phyloP scores from a whole-genome alignment of 257 asterid species.

The Sherardia arvensis region DNA sequence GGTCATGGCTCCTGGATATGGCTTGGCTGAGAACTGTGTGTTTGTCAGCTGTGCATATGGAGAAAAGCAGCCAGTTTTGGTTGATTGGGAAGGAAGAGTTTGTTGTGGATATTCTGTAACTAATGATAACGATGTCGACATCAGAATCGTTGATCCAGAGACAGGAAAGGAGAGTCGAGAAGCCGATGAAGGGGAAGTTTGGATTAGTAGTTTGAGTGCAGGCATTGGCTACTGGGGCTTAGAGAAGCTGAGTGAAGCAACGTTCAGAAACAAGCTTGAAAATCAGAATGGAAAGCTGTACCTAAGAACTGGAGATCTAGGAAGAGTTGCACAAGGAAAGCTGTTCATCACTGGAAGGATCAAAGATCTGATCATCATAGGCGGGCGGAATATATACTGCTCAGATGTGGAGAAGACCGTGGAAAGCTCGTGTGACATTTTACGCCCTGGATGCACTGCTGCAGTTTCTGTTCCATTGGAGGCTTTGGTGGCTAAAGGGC shows the following conservation, averaged over 20 bases:
- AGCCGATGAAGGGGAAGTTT: conserved; percentile 53
- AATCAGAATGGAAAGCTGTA: conserved; percentile 26
- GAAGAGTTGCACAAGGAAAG: conserved; percentile 42
- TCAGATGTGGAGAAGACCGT: conserved; percentile 61
- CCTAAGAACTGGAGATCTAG: conserved; percentile 55
- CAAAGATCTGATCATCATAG: conserved; percentile 53
- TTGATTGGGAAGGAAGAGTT: conserved; percentile 61
- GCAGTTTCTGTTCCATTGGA: conserved; percentile 54
- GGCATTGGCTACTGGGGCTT: conserved; percentile 56
- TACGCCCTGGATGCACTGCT: conserved; percentile 68
- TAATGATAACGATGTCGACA: conserved; percentile 26
- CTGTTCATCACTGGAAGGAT: conserved; percentile 52
- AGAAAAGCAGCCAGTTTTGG: conserved; percentile 33
- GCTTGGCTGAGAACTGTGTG: conserved; percentile 70
- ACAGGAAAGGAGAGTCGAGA: conserved; percentile 28
- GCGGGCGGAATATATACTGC: conserved; percentile 53
- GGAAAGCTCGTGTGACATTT: conserved; percentile 39
- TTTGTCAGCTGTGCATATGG: conserved; percentile 64
- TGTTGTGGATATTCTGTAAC: conserved; percentile 42
- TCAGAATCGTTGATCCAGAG: conserved; percentile 49
- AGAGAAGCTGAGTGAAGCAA: conserved; percentile 37
- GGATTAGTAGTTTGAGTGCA: conserved; percentile 58
- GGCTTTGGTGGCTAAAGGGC: conserved; percentile 35
- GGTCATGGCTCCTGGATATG: conserved; percentile 65
- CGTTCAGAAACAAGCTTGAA: conserved; percentile 34